Base-by-base conservation (phyloP, 805 yeast genomes). In the Candida glaebosa region DNA sequence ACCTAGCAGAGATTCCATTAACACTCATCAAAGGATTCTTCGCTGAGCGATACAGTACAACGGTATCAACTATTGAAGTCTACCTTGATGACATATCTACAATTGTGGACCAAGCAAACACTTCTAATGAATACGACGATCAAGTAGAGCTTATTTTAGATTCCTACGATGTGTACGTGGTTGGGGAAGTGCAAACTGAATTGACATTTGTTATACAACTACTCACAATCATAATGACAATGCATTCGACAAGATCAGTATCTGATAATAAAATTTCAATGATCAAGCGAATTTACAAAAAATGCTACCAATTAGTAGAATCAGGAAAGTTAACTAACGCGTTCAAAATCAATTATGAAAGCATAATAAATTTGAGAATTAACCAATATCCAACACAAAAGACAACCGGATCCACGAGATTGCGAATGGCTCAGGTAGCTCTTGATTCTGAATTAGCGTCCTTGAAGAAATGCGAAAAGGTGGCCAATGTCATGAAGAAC, bases 1-100 rank as follows among this genome's bases (percentile, higher is more conserved):
- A 91, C 58, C 84, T 86, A 53, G 96, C 83, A 5, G 98, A 91
- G 60, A 52, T 91, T 3, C 70, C 81, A 1, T 49, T 82, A 18
- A 49, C 54, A 0, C 54, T 58, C 3, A 67, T 82, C 10, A 67
- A 63, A 38, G 52, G 60, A 1, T 67, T 67, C 6, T 70, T 76
- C 38, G 40, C 46, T 3, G 46, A 47, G 12, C 45, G 48, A 6
- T 39, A 54, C 3, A 47, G 54, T 7, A 36, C 54, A n/a, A 46
- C 58, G 8, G 24, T 46, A 4, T 61, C 56, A 4, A 53, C 58
- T 4, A 49, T 78, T 10, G 68, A 68, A 1, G 61, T 54, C 14
- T 51, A 74, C 5, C 43, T 77, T 2, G 59, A 61, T 35, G 53
- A 48, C 3, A 59, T 47, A 18, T 44, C 48, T 30, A 52, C 49